Percentiles rank a stretch among this genome's conserved stretches.
These are phyloP conservation scores for Spathaspora gorwiae DNA, from an alignment of 805 yeast genomes.

Conservation along the genomic window DNA sequence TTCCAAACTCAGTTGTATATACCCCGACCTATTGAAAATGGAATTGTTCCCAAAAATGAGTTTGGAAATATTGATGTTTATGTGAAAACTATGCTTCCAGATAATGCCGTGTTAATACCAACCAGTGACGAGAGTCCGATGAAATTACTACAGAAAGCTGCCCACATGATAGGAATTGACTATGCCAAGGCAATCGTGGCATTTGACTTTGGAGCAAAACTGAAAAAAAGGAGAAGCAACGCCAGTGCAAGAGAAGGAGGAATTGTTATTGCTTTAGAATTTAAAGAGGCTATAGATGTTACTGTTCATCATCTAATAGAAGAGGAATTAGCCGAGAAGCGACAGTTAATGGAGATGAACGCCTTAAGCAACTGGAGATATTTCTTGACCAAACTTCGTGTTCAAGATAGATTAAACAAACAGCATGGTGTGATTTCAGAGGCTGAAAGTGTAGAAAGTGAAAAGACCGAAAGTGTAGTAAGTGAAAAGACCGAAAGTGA, in stretches of 20 bases:
- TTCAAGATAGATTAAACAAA: constrained; percentile 41
- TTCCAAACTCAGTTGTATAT: constrained; percentile 69
- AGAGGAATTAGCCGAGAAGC: constrained; percentile 45
- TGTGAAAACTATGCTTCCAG: constrained; percentile 76
- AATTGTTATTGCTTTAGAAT: constrained; percentile 63
- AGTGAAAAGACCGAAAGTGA: constrained; percentile 6
- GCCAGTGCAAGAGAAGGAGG: constrained; percentile 61
- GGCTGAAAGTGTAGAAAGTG: constrained; percentile 2
- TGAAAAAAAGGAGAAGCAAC: constrained; percentile 26
- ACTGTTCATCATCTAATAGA: constrained; percentile 47
- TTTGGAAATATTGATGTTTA: constrained; percentile 84
- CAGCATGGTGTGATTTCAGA: constrained; percentile 43
- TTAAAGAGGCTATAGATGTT: constrained; percentile 52
- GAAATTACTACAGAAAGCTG: constrained; percentile 63
- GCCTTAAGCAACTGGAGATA: constrained; percentile 54
- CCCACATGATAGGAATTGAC: constrained; percentile 63
- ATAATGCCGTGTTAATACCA: constrained; percentile 59
- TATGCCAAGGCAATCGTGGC: constrained; percentile 86
- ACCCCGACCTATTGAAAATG: constrained; percentile 65
- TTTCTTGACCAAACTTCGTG: constrained; percentile 47
- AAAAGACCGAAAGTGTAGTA: constrained; percentile 10
- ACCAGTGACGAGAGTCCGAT: constrained; percentile 22
- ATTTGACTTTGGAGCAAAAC: constrained; percentile 60
- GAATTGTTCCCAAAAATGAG: constrained; percentile 67
- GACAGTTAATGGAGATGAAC: constrained; percentile 40